phyloP scores from a whole-genome alignment of 1,284 basidiomycete species.

The Vanrija sp. region DNA sequence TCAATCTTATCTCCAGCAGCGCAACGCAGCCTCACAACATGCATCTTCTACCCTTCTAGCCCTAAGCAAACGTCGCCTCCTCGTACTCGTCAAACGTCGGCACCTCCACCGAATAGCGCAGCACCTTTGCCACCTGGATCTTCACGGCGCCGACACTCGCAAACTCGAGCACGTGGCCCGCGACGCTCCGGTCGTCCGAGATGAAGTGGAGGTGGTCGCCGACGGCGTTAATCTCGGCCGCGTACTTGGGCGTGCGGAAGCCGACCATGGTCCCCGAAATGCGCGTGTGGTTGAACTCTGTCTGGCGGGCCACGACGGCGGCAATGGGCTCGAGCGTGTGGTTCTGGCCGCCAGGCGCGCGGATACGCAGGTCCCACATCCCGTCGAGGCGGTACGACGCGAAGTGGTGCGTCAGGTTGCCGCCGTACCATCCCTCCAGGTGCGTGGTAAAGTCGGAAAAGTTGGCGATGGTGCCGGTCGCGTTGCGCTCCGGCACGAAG shows the following conservation, averaged over 20 bases:
- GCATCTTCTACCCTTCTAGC: too few relatives aligned
- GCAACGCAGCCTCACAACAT: too few relatives aligned
- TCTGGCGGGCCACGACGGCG: constrained; percentile 4
- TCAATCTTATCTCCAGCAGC: too few relatives aligned
- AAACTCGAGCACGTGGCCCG: constrained; percentile 9
- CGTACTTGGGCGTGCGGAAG: constrained; percentile 11
- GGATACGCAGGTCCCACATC: constrained; percentile 5
- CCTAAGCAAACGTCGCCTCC: neutral
- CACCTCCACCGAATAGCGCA: neutral
- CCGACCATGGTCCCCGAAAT: constrained; percentile 8
- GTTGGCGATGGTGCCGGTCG: neutral
- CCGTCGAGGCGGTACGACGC: constrained; percentile 10
- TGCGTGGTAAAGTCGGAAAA: constrained; percentile 5
- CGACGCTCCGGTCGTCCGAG: constrained; percentile 1
- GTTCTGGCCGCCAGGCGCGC: constrained; percentile 5
- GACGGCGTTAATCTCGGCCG: constrained; percentile 6
- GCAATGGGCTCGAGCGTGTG: constrained; percentile 1
- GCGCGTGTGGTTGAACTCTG: constrained; percentile 1
- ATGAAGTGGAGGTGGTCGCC: constrained; percentile 14
- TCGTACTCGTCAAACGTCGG: constrained; percentile 2
- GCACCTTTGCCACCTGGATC: constrained; percentile 1
- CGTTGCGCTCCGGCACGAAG: neutral
- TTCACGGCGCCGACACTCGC: neutral
- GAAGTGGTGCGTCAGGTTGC: constrained; percentile 3
- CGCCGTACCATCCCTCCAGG: constrained; percentile 1